These are phyloP conservation scores for Pestalotiopsis sp. DNA, from an alignment of 2,329 filamentous ascomycete species.

Conservation along the genomic window DNA sequence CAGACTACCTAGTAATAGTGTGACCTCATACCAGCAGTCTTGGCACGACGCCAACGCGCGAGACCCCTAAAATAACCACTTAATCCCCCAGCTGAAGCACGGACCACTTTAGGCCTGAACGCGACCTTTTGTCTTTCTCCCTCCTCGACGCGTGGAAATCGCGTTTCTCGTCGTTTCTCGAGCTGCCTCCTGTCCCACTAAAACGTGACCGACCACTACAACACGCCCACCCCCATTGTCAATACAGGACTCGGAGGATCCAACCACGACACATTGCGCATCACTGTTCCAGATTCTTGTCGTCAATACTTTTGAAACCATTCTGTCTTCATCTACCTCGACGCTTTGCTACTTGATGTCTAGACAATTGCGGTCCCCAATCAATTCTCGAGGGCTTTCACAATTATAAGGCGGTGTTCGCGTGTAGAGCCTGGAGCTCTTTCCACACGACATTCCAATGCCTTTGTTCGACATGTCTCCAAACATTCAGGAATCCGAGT, in stretches of 20 bases:
- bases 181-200: background rate
- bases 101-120: slow-evolving; percentile 9
- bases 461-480: slow-evolving; percentile 49
- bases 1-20: background rate
- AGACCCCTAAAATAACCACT: background rate
- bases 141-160: slow-evolving; percentile 9
- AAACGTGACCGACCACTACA: slow-evolving; percentile 9
- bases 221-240: background rate
- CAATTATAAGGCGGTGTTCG: background rate
- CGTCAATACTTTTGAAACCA: no score
- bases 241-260: no score
- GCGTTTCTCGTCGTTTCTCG: slow-evolving; percentile 5
- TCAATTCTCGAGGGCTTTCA: background rate
- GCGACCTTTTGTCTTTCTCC: background rate
- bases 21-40: background rate
- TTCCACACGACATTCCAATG: slow-evolving; percentile 36
- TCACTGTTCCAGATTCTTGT: no score
- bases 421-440: slow-evolving; percentile 14
- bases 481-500: slow-evolving; percentile 50
- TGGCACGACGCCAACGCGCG: background rate
- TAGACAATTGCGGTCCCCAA: background rate
- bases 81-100: background rate
- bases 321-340: no score
- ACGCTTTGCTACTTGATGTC: no score
- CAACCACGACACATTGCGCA: no score